Percentiles rank a stretch among this genome's conserved stretches.
These are phyloP conservation scores for Zygotorulaspora sp. DNA, from an alignment of 805 yeast genomes.

Conservation along the genomic window DNA sequence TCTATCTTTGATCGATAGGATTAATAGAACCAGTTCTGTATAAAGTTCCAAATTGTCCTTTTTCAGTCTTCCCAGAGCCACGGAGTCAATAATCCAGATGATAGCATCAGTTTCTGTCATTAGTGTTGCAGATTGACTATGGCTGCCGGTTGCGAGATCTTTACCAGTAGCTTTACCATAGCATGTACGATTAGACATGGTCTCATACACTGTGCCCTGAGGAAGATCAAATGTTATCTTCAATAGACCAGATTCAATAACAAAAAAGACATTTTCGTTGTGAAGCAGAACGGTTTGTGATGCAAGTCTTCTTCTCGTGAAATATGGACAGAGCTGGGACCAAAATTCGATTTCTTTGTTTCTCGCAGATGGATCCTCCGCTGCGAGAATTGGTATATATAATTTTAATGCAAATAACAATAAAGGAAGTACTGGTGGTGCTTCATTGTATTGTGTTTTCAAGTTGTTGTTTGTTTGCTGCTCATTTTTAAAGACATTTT, in stretches of 20 bases:
- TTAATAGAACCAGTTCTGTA: constrained; percentile 59
- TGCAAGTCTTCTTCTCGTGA: constrained; percentile 47
- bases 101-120: constrained; percentile 57
- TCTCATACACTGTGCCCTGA: constrained; percentile 41
- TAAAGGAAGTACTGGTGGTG: constrained; percentile 29
- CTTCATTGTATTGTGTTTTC: constrained; percentile 17
- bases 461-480: constrained; percentile 24
- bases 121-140: constrained; percentile 45
- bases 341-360: constrained; percentile 51
- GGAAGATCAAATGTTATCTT: constrained; percentile 49
- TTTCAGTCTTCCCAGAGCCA: constrained; percentile 43
- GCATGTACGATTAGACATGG: constrained; percentile 52
- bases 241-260: constrained; percentile 54
- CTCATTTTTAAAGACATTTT: constrained; percentile 32
- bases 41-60: constrained; percentile 50
- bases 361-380: constrained; percentile 31
- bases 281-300: constrained; percentile 43
- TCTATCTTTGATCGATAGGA: constrained; percentile 59
- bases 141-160: constrained; percentile 34
- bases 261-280: constrained; percentile 41
- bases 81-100: constrained; percentile 61
- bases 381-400: constrained; percentile 27
- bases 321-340: constrained; percentile 55
- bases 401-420: constrained; percentile 29
- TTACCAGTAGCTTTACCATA: constrained; percentile 43